Evolutionary conservation across 192 early-diverging fungal species (phyloP).

Genomic region (Mortierella hygrophila): DNA sequence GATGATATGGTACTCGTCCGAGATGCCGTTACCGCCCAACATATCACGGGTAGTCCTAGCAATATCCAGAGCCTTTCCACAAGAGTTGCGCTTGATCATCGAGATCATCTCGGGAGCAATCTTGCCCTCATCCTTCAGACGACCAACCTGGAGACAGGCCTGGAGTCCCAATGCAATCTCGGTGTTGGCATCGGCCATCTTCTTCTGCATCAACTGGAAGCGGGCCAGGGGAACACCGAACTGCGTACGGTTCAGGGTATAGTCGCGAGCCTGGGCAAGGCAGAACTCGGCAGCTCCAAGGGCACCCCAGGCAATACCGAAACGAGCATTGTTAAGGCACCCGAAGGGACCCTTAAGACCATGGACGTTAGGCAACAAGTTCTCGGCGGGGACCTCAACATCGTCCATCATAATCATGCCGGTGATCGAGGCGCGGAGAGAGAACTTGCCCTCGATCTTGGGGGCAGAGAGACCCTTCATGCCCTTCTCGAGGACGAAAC

Average conservation of each 20-base stretch:
- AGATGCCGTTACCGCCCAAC: constrained; percentile 96
- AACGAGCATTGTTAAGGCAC: constrained; percentile 97
- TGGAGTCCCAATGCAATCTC: constrained; percentile 94
- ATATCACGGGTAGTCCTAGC: constrained; percentile 91
- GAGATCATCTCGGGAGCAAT: constrained; percentile 96
- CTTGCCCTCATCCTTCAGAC: constrained; percentile 90
- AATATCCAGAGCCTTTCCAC: constrained; percentile 93
- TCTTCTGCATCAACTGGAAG: constrained; percentile 97
- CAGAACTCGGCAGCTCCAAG: constrained; percentile 96
- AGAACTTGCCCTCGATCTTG: constrained; percentile 95
- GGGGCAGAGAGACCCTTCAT: constrained; percentile 93
- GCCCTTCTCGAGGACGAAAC: constrained; percentile 96
- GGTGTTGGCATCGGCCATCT: constrained; percentile 93
- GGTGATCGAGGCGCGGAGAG: constrained; percentile 92
- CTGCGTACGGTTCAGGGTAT: constrained; percentile 91
- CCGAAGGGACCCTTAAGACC: constrained; percentile 97
- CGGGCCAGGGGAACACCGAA: constrained; percentile 93
- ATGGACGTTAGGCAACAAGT: constrained; percentile 90
- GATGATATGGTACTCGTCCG: constrained; percentile 97
- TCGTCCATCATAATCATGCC: constrained; percentile 99
- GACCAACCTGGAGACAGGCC: constrained; percentile 90
- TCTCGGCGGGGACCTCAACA: constrained; percentile 91
- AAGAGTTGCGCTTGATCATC: constrained; percentile 96
- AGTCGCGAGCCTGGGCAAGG: constrained; percentile 88
- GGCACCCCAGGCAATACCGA: constrained; percentile 97